Evolutionary conservation across 805 yeast species (phyloP), one percentile per base, ranked within the genome.

Genomic region (Kuraishia molischiana): DNA sequence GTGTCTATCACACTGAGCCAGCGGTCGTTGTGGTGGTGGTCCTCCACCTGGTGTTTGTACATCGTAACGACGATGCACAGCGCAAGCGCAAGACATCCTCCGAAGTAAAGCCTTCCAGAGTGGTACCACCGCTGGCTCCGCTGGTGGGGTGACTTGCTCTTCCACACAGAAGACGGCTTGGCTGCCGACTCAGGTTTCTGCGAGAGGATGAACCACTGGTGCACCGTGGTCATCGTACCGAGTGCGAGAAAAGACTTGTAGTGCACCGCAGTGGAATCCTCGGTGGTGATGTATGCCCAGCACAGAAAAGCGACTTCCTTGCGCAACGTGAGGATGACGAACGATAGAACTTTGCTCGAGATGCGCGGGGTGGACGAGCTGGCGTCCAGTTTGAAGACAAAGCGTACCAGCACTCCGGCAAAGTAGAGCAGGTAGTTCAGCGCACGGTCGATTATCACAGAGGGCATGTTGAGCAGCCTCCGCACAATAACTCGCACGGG

Each of bases 211-310:
- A 54, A 54, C 20, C 52, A 35, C 36, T 47, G 48, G 24, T 56
- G 60, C 17, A 55, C 41, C 32, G 48, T 35, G 34, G 41, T 52
- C 21, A 52, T 40, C 13, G 48, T 20, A 33, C 52, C 42, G 32
- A 47, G 53, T 11, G 43, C 41, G n/a, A 53, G 19, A 31, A 56
- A 48, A 1, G 56, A 52, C 34, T 53, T 54, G n/a, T 40, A 38
- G 38, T 52, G 59, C 3, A 47, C 30, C 2, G 56, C 45, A 24
- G 47, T 43, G 29, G 55, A 49, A 36, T 57, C 62, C 8, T 48
- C 50, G 5, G 43, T 39, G 0, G 61, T 47, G 2, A 57, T 47
- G 39, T 50, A 55, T 8, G 49, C 44, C 52, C 54, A 53, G 32
- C 50, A 45, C 8, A 47, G 35, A n/a, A 58, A 43, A 2, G 56